These are phyloP conservation scores for Claviceps humidiphila DNA, from an alignment of 2,329 filamentous ascomycete species.

Conservation along the genomic window DNA sequence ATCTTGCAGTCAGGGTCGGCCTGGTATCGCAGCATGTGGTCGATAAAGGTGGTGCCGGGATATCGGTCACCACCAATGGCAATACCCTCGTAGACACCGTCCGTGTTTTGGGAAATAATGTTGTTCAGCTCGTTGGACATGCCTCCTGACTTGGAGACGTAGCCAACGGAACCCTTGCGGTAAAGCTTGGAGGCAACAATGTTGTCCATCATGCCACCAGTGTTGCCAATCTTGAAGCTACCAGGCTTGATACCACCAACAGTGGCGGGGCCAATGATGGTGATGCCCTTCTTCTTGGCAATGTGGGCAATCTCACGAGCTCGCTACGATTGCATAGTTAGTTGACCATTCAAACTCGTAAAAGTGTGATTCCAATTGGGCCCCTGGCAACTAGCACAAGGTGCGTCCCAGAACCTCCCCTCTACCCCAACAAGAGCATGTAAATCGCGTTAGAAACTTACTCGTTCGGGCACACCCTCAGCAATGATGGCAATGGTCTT, in stretches of 20 bases:
- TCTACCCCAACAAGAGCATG: neutral
- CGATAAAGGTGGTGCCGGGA: slow-evolving; percentile 97
- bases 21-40: slow-evolving; percentile 94
- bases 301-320: slow-evolving; percentile 96
- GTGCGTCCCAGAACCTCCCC: neutral
- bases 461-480: slow-evolving; percentile 95
- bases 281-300: slow-evolving; percentile 96
- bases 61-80: slow-evolving; percentile 99
- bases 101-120: slow-evolving; percentile 90
- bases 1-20: slow-evolving; percentile 97
- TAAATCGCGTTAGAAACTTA: slow-evolving; percentile 34
- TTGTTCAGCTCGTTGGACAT: slow-evolving; percentile 99
- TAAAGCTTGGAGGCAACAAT: slow-evolving; percentile 99
- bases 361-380: too few relatives aligned
- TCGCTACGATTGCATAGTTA: slow-evolving; percentile 41
- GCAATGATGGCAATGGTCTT: slow-evolving; percentile 99
- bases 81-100: slow-evolving; percentile 98
- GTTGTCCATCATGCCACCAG: slow-evolving; percentile 99
- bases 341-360: neutral
- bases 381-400: neutral
- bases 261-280: slow-evolving; percentile 95
- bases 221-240: slow-evolving; percentile 99
- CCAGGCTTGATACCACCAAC: slow-evolving; percentile 99
- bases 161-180: slow-evolving; percentile 95
- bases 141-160: slow-evolving; percentile 99